Evolutionary conservation across 495 filamentous ascomycete genomes (phyloP).

Genomic region (Aspergillus coremiiformis): DNA sequence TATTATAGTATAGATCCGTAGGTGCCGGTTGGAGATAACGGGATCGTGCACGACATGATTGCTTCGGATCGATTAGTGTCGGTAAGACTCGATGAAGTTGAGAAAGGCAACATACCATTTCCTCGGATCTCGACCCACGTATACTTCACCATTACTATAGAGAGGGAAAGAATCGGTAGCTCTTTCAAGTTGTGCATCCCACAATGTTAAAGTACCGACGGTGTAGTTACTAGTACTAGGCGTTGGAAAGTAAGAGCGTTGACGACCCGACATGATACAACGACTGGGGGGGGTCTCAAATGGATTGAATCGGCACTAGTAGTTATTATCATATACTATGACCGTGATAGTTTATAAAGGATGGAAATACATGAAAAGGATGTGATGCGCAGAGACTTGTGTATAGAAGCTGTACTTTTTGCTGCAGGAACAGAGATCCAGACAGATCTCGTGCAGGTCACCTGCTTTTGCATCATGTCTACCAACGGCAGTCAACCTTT

Average conservation of each 20-base stretch:
- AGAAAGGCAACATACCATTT: slow-evolving; percentile 18
- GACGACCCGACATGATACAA: background rate
- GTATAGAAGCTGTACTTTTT: background rate
- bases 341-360: background rate
- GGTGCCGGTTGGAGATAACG: slow-evolving; percentile 49
- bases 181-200: slow-evolving; percentile 12
- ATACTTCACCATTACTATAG: slow-evolving; percentile 26
- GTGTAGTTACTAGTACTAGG: background rate
- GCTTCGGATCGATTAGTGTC: slow-evolving; percentile 20
- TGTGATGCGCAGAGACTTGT: background rate
- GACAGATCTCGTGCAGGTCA: background rate
- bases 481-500: no score
- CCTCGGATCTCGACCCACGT: slow-evolving; percentile 32
- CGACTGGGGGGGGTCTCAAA: background rate
- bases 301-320: background rate
- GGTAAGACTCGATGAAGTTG: background rate
- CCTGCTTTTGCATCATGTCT: no score
- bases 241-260: background rate
- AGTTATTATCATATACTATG: background rate
- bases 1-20: slow-evolving; percentile 55
- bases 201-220: slow-evolving; percentile 24
- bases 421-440: background rate
- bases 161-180: slow-evolving; percentile 11
- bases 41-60: slow-evolving; percentile 34
- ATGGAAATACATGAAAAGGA: background rate